Evolutionary conservation across 257 asterid species (phyloP), one percentile per base, ranked within the genome.

Genomic region (Solanum chmielewskii): DNA sequence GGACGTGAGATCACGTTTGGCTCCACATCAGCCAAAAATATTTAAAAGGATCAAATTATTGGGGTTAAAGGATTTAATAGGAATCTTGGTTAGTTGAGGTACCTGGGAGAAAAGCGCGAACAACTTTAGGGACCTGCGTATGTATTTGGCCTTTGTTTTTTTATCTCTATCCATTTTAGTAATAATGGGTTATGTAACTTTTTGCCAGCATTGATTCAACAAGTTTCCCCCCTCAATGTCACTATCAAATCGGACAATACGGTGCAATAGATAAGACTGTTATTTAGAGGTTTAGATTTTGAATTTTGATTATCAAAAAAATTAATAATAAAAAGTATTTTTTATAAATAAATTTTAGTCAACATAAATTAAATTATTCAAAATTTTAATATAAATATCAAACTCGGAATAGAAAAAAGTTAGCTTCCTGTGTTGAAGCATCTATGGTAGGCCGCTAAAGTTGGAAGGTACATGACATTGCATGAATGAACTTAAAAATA

Each of bases 281-380:
- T 56, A 56, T 18, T 56, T 56, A 21, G 5, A 59, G 1, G 6
- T 56, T 56, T 18, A 7, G 0, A 25, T 25, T 66, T 66, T 11
- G 9, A 66, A 0, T 66, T 66, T 12, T 64, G 9, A 60, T 1
- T 56, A 7, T 6, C 13, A 25, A 25, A 12, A 2, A 27, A n/a
- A n/a, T n/a, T n/a, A n/a, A n/a, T n/a, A n/a, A n/a, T n/a, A n/a
- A n/a, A n/a, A 12, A 12, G 12, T 0, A 0, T 12, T 25, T 4
- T 13, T 1, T 1, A 3, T 0, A 1, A 25, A 66, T 12, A 12
- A 0, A 6, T 12, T 27, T 0, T 66, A 66, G 1, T 0, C 2
- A 6, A 4, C 0, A 25, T 1, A 66, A 2, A 66, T 12, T 25
- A 3, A 66, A 66, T 66, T 66, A 66, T 0, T 25, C 0, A 25